Base-by-base conservation (phyloP, 192 early-diverging fungal species). In the Spizellomyces sp. region DNA sequence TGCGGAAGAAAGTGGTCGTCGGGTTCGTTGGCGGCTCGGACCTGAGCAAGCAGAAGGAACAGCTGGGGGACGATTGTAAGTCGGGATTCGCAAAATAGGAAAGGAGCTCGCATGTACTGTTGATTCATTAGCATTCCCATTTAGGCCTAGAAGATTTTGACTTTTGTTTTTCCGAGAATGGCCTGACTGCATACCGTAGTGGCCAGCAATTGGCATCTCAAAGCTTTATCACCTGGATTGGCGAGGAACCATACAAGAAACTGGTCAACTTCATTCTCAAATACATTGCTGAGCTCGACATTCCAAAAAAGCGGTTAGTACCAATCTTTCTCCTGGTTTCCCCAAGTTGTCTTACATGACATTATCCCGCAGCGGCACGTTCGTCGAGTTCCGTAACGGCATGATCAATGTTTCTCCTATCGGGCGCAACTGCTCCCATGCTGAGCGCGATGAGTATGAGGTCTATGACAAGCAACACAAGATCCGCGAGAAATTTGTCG, bases 401-500 rank as follows among this genome's bases (percentile, higher is more conserved):
- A 98, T 99, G 95, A 91, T 99, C 83, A 99, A 99, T 83, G 87
- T 98, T 27, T 96, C 95, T 43, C 96, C 96, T 55, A 93, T 98
- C 61, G 97, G 96, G 62, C 91, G 97, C 68, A 95, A 95, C 84
- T 96, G 94, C 90, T 88, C 87, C 45, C 87, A 85, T 71, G 83
- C 90, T 47, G 96, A 99, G 80, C 90, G 97, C 73, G 89, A 90
- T 75, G 92, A 94, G 67, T 99, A 94, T 76, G 94, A 98, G 74
- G 81, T 80, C 72, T 98, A 89, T 71, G 97, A 99, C 79, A 87
- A 93, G 60, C 71, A 86, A 76, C 88, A 92, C 86, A 85, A 89
- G 70, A 82, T 98, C 66, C 92, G 97, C 58, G 80, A 86, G 58
- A 91, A 90, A 75, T 94, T 99, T 79, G 94, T 99, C 22, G 77